Percentiles rank a stretch among this genome's conserved stretches.
Conservation (phyloP, 2,329 filamentous ascomycete species). For the Penicillium frequentans region DNA sequence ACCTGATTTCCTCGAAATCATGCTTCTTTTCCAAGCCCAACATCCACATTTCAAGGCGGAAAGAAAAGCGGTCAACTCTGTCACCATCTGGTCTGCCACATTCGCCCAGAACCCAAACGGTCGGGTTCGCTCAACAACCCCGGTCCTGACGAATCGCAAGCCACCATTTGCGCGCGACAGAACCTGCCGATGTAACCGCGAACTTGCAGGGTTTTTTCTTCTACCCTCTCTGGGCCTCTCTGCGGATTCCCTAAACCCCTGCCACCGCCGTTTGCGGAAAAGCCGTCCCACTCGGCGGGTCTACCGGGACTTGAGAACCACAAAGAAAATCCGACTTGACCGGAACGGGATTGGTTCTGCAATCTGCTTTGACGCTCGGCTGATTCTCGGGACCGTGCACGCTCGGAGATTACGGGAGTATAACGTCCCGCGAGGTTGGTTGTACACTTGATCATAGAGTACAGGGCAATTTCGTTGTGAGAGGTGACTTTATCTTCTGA, state of each 20-base stretch:
- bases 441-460: background rate
- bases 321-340: background rate
- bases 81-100: conserved; percentile 3
- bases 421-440: background rate
- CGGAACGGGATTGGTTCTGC: background rate
- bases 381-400: conserved; percentile 10
- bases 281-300: background rate
- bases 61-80: background rate
- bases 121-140: conserved; percentile 21
- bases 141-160: background rate
- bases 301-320: background rate
- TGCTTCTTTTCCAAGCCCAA: too few species aligned
- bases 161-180: background rate
- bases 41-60: background rate
- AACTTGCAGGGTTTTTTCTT: background rate
- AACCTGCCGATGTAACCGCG: conserved; percentile 1
- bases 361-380: background rate
- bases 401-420: conserved; percentile 2
- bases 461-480: background rate
- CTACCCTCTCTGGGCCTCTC: background rate
- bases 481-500: background rate
- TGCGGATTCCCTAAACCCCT: background rate
- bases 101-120: conserved; percentile 22
- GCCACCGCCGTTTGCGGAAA: conserved; percentile 1
- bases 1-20: too few species aligned